Base-by-base conservation (phyloP, 352 stramenopile species). In the Globisporangium ultimum region DNA sequence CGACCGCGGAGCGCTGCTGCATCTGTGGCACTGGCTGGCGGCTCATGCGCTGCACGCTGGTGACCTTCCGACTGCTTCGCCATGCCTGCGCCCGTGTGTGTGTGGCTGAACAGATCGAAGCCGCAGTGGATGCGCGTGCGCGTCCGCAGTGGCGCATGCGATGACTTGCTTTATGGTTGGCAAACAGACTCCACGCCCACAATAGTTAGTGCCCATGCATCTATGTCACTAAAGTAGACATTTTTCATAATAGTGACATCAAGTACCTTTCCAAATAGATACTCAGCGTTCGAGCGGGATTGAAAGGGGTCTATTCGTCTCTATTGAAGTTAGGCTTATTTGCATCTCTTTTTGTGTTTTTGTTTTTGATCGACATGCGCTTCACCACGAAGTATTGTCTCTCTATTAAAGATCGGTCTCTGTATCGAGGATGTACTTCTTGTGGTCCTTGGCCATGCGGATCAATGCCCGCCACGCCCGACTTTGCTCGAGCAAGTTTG, bases 391-490 rank as follows among this genome's bases (percentile, higher is more conserved):
- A 5, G 40, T 1, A 8, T 45, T 45, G 13, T 5, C 13, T 15
- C 43, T 60, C 34, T 65, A 60, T 32, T 36, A 5, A 5, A 65
- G 52, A 32, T 53, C 55, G 13, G 34, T 43, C 10, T 70, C 62
- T n/a, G 55, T 57, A 46, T 86, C 67, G 34, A 36, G 32, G 14
- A 87, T 53, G 60, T 89, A 93, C 12, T 67, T 50, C 17, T 72
- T 55, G 34, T 70, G 72, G 51, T 77, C 66, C 61, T 88, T 89
- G 7, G 74, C 75, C 57, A 88, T 70, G 13, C 80, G 70, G 55
- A 93, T 80, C n/a, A 93, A 65, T 50, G 77, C 67, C 21, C 68
- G 66, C 84, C 84, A 93, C 18, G 78, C 81, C 14, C 64, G 65
- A 62, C 80, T 91, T 52, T 91, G 81, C 55, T 76, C 69, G 42